Evolutionary conservation across 75 land plant genomes (phyloP).

Genomic region (Cupressus sempervirens): DNA sequence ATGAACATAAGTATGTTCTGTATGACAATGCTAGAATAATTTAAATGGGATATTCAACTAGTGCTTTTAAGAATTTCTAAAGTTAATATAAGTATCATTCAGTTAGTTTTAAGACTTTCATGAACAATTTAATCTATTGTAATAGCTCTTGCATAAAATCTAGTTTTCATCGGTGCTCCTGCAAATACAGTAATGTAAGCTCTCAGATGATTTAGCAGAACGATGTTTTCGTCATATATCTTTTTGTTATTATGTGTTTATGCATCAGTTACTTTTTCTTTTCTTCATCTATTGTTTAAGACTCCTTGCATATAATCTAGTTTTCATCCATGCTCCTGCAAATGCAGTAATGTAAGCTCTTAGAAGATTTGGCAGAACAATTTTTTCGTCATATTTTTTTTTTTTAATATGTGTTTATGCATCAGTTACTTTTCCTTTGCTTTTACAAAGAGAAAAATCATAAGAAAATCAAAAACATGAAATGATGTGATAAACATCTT

Average conservation of each 20-base stretch:
- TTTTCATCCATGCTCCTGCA: neutral
- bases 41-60: too few species aligned
- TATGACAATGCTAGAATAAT: too few species aligned
- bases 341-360: too few species aligned
- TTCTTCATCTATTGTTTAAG: too few species aligned
- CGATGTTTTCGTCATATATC: neutral
- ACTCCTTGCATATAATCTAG: too few species aligned
- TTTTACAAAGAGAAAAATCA: neutral
- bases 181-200: too few species aligned
- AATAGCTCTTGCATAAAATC: neutral
- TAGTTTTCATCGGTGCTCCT: neutral
- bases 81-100: neutral
- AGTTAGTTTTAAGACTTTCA: too few species aligned
- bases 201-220: too few species aligned
- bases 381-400: neutral
- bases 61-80: neutral
- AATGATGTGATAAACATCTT: neutral
- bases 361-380: too few species aligned
- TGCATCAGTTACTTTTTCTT: neutral
- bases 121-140: neutral
- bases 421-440: neutral
- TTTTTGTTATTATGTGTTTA: neutral
- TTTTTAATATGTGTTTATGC: too few species aligned
- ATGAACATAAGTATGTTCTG: too few species aligned
- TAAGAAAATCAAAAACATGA: neutral